Conservation (phyloP, 768 basidiomycete genomes). For the Termitomyces titanicus region DNA sequence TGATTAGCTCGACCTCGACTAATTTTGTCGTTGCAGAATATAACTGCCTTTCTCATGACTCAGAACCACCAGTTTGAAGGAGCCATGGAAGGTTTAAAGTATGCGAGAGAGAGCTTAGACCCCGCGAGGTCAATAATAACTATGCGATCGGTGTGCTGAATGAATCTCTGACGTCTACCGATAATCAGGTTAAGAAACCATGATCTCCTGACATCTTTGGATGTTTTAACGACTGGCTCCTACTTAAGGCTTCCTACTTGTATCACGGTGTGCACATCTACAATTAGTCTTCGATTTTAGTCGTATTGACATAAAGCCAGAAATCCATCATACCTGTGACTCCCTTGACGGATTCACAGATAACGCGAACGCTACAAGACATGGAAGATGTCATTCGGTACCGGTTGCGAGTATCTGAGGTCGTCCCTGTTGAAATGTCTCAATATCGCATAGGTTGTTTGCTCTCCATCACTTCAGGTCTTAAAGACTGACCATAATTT, state of each 20-base stretch:
- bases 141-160: neutral
- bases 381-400: constrained; percentile 79
- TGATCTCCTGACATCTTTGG: constrained; percentile 87
- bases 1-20: neutral
- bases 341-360: constrained; percentile 63
- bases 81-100: constrained; percentile 57
- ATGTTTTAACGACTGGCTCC: constrained; percentile 83
- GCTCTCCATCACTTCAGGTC: neutral
- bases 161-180: neutral
- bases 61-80: constrained; percentile 84
- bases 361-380: constrained; percentile 60
- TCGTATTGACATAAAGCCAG: constrained; percentile 33
- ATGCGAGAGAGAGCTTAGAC: constrained; percentile 67
- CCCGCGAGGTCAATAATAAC: constrained; percentile 63
- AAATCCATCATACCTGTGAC: constrained; percentile 65
- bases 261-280: constrained; percentile 58
- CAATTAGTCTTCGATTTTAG: neutral
- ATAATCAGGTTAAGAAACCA: constrained; percentile 76
- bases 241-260: constrained; percentile 79
- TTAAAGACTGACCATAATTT: neutral
- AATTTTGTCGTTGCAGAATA: constrained; percentile 50
- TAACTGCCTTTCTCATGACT: constrained; percentile 80
- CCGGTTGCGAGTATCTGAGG: constrained; percentile 74
- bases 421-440: constrained; percentile 80
- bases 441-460: constrained; percentile 57